phyloP scores from a whole-genome alignment of 345 rosid species.

The Ricinus communis region DNA sequence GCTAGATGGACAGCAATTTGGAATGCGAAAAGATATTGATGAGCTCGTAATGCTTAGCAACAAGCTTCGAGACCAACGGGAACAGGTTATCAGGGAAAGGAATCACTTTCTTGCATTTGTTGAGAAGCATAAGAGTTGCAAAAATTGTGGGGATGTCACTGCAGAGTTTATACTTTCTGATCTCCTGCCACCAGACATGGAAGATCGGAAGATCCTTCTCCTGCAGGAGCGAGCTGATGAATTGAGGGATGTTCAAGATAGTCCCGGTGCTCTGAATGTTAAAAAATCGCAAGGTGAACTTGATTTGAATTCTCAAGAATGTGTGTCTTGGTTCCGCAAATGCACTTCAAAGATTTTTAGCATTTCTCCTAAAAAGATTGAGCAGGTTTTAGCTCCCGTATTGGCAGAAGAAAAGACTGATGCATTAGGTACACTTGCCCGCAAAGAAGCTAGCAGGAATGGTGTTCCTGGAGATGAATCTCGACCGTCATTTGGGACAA shows the following conservation, averaged over 20 bases:
- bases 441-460: slow-evolving; percentile 21
- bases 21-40: slow-evolving; percentile 58
- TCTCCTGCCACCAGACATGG: slow-evolving; percentile 48
- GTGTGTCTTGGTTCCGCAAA: slow-evolving; percentile 60
- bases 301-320: slow-evolving; percentile 47
- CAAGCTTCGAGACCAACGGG: slow-evolving; percentile 55
- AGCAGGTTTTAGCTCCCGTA: slow-evolving; percentile 28
- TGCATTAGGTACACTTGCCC: slow-evolving; percentile 18
- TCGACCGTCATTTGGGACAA: slow-evolving; percentile 23
- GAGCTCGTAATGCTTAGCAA: slow-evolving; percentile 60
- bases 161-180: slow-evolving; percentile 59
- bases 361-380: slow-evolving; percentile 61
- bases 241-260: slow-evolving; percentile 33
- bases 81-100: slow-evolving; percentile 48
- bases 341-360: slow-evolving; percentile 57
- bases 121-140: slow-evolving; percentile 59
- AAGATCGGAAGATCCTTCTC: slow-evolving; percentile 34
- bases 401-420: slow-evolving; percentile 32
- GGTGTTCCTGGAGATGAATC: slow-evolving; percentile 29
- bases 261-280: slow-evolving; percentile 30
- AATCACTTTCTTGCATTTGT: slow-evolving; percentile 55
- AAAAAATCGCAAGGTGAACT: slow-evolving; percentile 35
- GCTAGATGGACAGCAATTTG: slow-evolving; percentile 54
- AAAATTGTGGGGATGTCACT: slow-evolving; percentile 54
- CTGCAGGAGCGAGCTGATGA: slow-evolving; percentile 34